Conservation (phyloP, 805 yeast species). For the Ogataea haglerorum region DNA sequence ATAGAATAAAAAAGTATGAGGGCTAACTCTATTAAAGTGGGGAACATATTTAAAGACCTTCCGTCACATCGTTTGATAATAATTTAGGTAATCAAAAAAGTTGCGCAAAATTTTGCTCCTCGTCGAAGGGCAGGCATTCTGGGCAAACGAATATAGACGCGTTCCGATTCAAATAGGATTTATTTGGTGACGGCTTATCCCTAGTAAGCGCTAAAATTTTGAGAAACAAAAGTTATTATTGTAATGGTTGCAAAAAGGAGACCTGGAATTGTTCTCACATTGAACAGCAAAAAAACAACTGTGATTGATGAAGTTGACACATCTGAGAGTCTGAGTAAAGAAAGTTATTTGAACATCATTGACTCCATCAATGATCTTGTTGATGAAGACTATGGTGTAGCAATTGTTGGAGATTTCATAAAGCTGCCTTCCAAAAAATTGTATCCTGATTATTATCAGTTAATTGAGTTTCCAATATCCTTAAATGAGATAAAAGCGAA, state of each 20-base stretch:
- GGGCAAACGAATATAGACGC: too few species aligned
- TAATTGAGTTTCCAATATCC: slow-evolving; percentile 64
- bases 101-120: too few species aligned
- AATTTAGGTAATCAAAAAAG: too few species aligned
- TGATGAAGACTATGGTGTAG: slow-evolving; percentile 34
- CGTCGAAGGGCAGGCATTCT: too few species aligned
- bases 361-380: slow-evolving; percentile 32
- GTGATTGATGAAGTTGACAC: not conserved
- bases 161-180: too few species aligned
- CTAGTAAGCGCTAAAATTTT: too few species aligned
- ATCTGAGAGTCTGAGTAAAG: slow-evolving; percentile 14
- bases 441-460: slow-evolving; percentile 77
- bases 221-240: not conserved
- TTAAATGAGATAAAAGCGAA: slow-evolving; percentile 59
- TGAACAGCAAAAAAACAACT: slow-evolving; percentile 20
- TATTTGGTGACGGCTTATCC: too few species aligned
- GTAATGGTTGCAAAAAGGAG: slow-evolving; percentile 24
- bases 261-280: slow-evolving; percentile 13
- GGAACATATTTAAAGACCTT: not conserved
- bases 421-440: slow-evolving; percentile 69
- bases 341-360: slow-evolving; percentile 34
- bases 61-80: too few species aligned
- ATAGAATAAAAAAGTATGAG: not conserved
- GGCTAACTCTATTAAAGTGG: not conserved
- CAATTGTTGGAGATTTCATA: slow-evolving; percentile 50